Conservation (phyloP, 495 filamentous ascomycete genomes). For the Penicillium atrosanguineum region DNA sequence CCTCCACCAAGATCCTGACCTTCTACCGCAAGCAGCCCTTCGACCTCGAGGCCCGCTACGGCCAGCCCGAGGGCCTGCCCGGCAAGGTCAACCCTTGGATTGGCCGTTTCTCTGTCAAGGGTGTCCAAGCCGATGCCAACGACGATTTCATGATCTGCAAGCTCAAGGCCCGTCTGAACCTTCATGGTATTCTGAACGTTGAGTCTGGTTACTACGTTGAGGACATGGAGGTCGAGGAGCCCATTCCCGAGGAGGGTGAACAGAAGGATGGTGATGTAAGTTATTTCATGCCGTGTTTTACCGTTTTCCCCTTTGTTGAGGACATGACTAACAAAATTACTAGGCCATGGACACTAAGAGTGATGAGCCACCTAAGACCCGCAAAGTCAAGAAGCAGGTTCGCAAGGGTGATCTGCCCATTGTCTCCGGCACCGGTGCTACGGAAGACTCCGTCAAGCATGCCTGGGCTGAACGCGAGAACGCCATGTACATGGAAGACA, state of each 20-base stretch:
- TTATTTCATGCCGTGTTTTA: conserved; percentile 17
- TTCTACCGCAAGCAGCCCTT: conserved; percentile 99
- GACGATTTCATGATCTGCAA: conserved; percentile 99
- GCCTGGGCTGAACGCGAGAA: conserved; percentile 73
- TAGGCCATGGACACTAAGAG: conserved; percentile 91
- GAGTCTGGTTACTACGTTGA: conserved; percentile 98
- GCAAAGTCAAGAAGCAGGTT: conserved; percentile 99
- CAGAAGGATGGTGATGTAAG: conserved; percentile 71
- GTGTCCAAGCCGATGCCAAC: conserved; percentile 78
- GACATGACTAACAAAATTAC: conserved; percentile 8
- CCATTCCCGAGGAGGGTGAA: conserved; percentile 63
- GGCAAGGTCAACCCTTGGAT: conserved; percentile 94
- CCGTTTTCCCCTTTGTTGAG: not conserved
- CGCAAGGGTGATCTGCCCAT: conserved; percentile 96
- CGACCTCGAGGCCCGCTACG: conserved; percentile 92
- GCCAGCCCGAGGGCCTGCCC: conserved; percentile 81
- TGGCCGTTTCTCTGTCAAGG: conserved; percentile 91
- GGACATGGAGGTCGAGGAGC: conserved; percentile 97
- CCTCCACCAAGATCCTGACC: conserved; percentile 98
- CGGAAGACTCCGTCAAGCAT: conserved; percentile 67
- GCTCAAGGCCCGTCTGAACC: conserved; percentile 95
- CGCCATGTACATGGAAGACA: conserved; percentile 95
- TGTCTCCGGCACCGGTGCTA: conserved; percentile 72
- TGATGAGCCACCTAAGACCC: conserved; percentile 78
- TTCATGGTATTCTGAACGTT: conserved; percentile 94